Percentiles rank a stretch among this genome's conserved stretches.
These are phyloP conservation scores for Candida rishiriensis DNA, from an alignment of 805 yeast genomes.

Conservation along the genomic window DNA sequence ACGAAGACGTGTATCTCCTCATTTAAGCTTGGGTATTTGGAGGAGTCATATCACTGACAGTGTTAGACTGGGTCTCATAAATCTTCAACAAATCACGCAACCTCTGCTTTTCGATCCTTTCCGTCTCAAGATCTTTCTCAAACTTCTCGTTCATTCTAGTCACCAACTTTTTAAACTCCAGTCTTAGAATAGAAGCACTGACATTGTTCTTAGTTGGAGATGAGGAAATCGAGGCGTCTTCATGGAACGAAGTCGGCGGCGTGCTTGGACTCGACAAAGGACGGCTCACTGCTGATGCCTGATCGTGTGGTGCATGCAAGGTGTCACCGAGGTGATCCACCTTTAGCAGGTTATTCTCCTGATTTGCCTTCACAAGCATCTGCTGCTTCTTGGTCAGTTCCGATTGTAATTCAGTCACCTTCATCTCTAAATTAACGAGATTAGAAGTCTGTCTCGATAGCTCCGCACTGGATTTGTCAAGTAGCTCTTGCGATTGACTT, in stretches of 20 bases:
- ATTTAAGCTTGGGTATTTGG: too few species aligned
- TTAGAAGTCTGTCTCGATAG: constrained; percentile 35
- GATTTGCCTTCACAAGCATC: constrained; percentile 40
- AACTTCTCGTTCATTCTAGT: constrained; percentile 57
- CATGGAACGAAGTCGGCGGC: constrained; percentile 10
- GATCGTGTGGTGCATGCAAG: constrained; percentile 2
- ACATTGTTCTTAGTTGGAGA: constrained; percentile 25
- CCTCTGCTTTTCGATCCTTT: constrained; percentile 46
- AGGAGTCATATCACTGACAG: too few species aligned
- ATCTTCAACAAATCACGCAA: constrained; percentile 38
- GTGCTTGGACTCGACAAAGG: constrained; percentile 10
- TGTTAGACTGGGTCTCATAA: constrained; percentile 13
- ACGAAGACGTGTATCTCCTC: too few species aligned
- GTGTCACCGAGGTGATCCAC: constrained; percentile 40
- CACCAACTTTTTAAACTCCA: constrained; percentile 65
- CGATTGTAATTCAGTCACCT: constrained; percentile 29
- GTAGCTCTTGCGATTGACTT: constrained; percentile 45
- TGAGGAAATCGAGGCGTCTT: constrained; percentile 6
- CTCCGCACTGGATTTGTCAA: constrained; percentile 35
- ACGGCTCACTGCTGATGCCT: constrained; percentile 12
- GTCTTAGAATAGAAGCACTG: constrained; percentile 52
- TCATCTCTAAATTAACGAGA: constrained; percentile 32
- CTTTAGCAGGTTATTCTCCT: constrained; percentile 39
- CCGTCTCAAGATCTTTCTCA: constrained; percentile 54
- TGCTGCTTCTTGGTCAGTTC: constrained; percentile 31